Evolutionary conservation across 1,284 basidiomycete genomes (phyloP).

Genomic region (Malassezia globosa): DNA sequence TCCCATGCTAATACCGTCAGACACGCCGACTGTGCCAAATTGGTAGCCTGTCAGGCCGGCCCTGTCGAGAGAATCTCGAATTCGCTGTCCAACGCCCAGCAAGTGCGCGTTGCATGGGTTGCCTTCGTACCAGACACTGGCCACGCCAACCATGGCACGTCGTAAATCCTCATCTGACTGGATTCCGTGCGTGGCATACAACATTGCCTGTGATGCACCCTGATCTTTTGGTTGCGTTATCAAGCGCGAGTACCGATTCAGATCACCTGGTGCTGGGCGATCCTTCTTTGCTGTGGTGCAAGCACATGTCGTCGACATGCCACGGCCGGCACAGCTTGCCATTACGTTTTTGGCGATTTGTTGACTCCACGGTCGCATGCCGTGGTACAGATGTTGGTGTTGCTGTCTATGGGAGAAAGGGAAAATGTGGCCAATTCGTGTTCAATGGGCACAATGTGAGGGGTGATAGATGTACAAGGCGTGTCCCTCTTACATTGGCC

Average conservation of each 20-base stretch:
- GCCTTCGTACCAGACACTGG: constrained; percentile 44
- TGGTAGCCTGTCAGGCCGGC: constrained; percentile 46
- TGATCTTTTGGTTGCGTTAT: constrained; percentile 46
- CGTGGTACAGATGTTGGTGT: too few species aligned
- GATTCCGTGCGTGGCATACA: constrained; percentile 44
- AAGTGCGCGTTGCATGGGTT: constrained; percentile 47
- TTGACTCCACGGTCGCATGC: constrained; percentile 1
- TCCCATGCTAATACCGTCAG: constrained; percentile 46
- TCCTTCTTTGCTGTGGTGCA: background rate
- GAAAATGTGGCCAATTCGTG: too few species aligned
- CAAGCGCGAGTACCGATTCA: constrained; percentile 39
- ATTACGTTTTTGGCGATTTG: background rate
- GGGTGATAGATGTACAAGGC: too few species aligned
- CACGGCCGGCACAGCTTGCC: background rate
- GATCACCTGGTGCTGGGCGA: constrained; percentile 31
- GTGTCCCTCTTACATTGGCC: too few species aligned
- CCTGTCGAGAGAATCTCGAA: constrained; percentile 33
- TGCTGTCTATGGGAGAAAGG: too few species aligned
- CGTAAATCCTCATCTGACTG: constrained; percentile 38
- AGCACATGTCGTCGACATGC: constrained; percentile 11
- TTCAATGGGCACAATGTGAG: too few species aligned
- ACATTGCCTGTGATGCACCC: constrained; percentile 45
- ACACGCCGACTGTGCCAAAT: constrained; percentile 45
- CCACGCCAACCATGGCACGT: constrained; percentile 45
- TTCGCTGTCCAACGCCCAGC: constrained; percentile 34